A percentile compares a stretch with the other conserved stretches of the same genome.
phyloP scores from a whole-genome alignment of 768 basidiomycete species.

The Agrocybe pediades region DNA sequence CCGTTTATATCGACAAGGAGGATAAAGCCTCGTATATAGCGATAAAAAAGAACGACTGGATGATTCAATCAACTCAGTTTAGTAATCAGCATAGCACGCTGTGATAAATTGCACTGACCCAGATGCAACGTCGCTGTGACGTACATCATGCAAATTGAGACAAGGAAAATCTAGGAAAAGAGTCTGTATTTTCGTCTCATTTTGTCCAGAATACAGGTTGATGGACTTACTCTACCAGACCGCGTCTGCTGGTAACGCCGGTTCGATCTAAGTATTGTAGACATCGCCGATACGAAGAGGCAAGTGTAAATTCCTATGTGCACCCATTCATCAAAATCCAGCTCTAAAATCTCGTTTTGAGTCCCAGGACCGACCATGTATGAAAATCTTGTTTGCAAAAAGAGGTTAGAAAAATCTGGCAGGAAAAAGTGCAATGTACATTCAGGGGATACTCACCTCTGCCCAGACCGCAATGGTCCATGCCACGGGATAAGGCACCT shows the following conservation, averaged over 20 bases:
- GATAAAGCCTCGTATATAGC: slow-evolving; percentile 23
- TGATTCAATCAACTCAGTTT: background rate
- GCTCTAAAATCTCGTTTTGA: background rate
- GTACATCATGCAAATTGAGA: slow-evolving; percentile 22
- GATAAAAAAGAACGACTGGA: slow-evolving; percentile 21
- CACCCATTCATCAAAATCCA: background rate
- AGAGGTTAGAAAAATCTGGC: too few relatives aligned
- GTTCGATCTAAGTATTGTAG: background rate
- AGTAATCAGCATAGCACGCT: background rate
- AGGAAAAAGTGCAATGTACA: too few relatives aligned
- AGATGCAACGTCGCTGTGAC: slow-evolving; percentile 25
- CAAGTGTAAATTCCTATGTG: background rate
- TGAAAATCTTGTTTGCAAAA: too few relatives aligned
- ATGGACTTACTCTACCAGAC: background rate
- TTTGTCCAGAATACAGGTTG: background rate
- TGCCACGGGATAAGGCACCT: too few relatives aligned
- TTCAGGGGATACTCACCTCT: too few relatives aligned
- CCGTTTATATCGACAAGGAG: slow-evolving; percentile 17
- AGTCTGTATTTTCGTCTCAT: background rate
- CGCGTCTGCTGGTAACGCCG: background rate
- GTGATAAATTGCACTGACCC: slow-evolving; percentile 9
- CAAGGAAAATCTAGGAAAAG: slow-evolving; percentile 20
- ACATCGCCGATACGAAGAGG: slow-evolving; percentile 1
- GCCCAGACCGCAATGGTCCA: too few relatives aligned
- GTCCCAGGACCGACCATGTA: background rate